Evolutionary conservation across 352 stramenopile species (phyloP), one percentile per base, ranked within the genome.

Genomic region (Pythium brassicae): DNA sequence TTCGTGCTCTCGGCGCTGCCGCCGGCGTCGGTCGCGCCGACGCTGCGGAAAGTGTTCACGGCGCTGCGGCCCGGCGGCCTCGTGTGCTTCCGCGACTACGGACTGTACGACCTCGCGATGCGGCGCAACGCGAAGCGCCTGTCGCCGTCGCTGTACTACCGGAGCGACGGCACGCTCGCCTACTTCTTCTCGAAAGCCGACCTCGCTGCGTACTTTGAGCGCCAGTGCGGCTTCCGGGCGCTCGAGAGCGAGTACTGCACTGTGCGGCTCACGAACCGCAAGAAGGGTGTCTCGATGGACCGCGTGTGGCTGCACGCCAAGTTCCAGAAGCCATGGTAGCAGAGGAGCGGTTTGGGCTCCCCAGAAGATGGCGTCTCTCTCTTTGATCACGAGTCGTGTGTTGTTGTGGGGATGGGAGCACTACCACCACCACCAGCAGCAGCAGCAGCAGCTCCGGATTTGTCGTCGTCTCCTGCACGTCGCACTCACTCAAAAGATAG

Each of bases 31-130:
- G 86, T 92, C 32, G 49, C 37, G 1, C 42, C 54, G 22, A 76
- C 78, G 23, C 43, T 96, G 39, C 50, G 59, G n/a, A 87, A 89
- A 52, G 72, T 93, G 20, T 78, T 67, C 44, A 43, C 61, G 14
- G 70, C 71, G 6, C 59, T 90, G 35, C 74, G 71, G 27, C 76
- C 74, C 12, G 86, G 83, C 14, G 86, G 84, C 7, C 60, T 91
- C 47, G 69, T 94, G 23, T 94, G 83, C 66, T 92, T 96, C 39
- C 79, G 86, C 27, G 86, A 96, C 68, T 96, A 94, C 43, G 86
- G 82, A 12, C 69, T 93, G 19, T 96, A 91, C 64, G 86, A 96
- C 54, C 68, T 96, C 12, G 84, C 86, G 26, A 94, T 96, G 85
- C 69, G 83, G 17, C 81, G 83, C 48, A 94, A 83, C 51, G 70